Evolutionary conservation across 1,139 yeast genomes (phyloP), one percentile per base, ranked within the genome.

Genomic region (Saccharomycopsis phalli): DNA sequence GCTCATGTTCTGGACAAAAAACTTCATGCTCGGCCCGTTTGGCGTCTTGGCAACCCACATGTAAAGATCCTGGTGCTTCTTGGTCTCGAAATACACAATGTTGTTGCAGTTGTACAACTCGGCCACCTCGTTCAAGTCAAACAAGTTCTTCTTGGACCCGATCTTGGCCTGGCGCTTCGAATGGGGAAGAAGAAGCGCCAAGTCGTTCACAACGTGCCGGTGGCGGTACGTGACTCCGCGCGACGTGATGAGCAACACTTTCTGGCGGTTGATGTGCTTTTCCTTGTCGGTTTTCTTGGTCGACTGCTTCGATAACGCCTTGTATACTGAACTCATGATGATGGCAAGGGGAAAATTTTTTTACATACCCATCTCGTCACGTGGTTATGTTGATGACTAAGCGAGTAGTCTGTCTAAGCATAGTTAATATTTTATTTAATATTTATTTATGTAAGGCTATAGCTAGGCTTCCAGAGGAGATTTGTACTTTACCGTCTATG

Each of bases 51-150:
- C 74, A 51, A 91, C 62, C 96, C 97, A 91, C 60, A 91, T 63
- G 61, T 93, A 91, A 57, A 91, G 74, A 65, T 91, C 99, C 62
- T 80, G 84, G 62, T 91, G 97, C 65, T 93, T 91, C 66, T 97
- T 79, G 45, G 95, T 88, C 63, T 91, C 99, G 57, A 93, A 93
- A 60, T 83, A 91, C 61, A 87, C 68, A 51, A 93, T 76, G 59
- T 91, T 91, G 66, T 91, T 93, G 71, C 99, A 93, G 69, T 91
- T 91, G 72, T 91, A 87, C 50, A 93, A 69, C 58, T 93, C 98
- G 2, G 98, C 97, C 49, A 88, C 83, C 64, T 91, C 98, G 56
- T 91, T 91, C 50, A 91, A 70, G 60, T 86, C 94, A 57, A 76
- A 74, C 50, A 91, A 70, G 60, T 86, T 84, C 61, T 88, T 84